Percentiles rank a stretch among this genome's conserved stretches.
These are phyloP conservation scores for Gamarada debralockiae DNA, from an alignment of 495 filamentous ascomycete genomes.

Conservation along the genomic window DNA sequence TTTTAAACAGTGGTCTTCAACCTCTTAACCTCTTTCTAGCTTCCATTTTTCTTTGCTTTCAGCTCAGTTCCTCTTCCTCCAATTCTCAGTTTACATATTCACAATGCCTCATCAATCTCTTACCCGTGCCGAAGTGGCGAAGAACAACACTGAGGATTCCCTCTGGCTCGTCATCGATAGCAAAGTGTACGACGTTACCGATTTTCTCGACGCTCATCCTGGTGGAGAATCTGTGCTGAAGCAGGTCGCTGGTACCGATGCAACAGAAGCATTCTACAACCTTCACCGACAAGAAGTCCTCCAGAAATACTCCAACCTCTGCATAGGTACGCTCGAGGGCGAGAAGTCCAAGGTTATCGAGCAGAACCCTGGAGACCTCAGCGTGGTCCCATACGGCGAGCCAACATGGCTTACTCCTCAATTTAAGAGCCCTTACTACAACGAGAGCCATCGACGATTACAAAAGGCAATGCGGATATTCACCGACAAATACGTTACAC, in stretches of 20 bases:
- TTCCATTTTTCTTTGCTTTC: too few species aligned
- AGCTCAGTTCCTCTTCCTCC: too few species aligned
- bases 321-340: constrained; percentile 69
- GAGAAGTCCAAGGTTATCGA: constrained; percentile 72
- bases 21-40: too few species aligned
- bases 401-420: constrained; percentile 74
- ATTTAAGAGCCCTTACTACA: constrained; percentile 83
- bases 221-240: constrained; percentile 80
- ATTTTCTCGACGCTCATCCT: constrained; percentile 89
- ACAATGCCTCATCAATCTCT: constrained; percentile 38
- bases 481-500: constrained; percentile 63
- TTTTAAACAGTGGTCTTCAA: too few species aligned
- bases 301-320: constrained; percentile 68
- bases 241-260: constrained; percentile 81
- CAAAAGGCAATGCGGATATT: constrained; percentile 73
- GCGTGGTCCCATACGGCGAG: constrained; percentile 75
- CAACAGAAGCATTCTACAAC: constrained; percentile 87
- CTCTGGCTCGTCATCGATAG: constrained; percentile 85
- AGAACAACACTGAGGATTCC: constrained; percentile 79
- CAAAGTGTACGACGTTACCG: constrained; percentile 88
- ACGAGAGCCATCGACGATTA: constrained; percentile 66
- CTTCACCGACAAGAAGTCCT: constrained; percentile 91
- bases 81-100: not conserved
- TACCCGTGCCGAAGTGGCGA: constrained; percentile 72
- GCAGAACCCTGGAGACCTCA: constrained; percentile 67